Conservation (phyloP, 148 eudicot genomes). For the Arbutus unedo region DNA sequence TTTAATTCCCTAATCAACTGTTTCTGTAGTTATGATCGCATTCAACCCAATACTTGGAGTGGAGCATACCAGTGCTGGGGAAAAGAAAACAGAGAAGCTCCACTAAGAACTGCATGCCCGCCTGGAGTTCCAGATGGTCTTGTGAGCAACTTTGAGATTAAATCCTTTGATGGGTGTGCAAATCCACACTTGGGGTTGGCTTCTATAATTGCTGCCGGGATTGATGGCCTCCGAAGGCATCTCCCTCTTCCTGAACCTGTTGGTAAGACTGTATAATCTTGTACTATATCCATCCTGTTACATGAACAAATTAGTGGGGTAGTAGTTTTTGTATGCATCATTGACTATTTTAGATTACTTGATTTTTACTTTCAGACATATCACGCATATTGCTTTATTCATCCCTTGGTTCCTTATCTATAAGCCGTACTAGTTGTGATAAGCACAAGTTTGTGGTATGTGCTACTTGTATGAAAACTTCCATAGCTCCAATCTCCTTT, state of each 20-base stretch:
- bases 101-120: constrained; percentile 86
- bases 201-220: constrained; percentile 80
- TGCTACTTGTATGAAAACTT: not conserved
- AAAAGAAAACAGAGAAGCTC: constrained; percentile 88
- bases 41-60: constrained; percentile 94
- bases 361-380: not conserved
- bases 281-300: constrained; percentile 15
- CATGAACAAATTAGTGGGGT: not conserved
- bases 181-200: constrained; percentile 87
- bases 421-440: not conserved
- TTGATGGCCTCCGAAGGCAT: constrained; percentile 81
- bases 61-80: constrained; percentile 98
- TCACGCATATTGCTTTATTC: not conserved
- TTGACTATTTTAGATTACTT: not conserved
- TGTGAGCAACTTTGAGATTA: constrained; percentile 96
- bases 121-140: constrained; percentile 67
- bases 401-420: not conserved
- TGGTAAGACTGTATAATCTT: constrained; percentile 48
- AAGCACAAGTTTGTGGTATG: not conserved
- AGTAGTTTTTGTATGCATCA: not conserved
- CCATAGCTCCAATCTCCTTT: not conserved
- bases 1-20: constrained; percentile 8
- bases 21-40: constrained; percentile 70
- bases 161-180: constrained; percentile 89
- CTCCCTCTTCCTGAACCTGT: constrained; percentile 66